These are phyloP conservation scores for Cyberlindnera japonica DNA, from an alignment of 805 yeast genomes.

Conservation along the genomic window DNA sequence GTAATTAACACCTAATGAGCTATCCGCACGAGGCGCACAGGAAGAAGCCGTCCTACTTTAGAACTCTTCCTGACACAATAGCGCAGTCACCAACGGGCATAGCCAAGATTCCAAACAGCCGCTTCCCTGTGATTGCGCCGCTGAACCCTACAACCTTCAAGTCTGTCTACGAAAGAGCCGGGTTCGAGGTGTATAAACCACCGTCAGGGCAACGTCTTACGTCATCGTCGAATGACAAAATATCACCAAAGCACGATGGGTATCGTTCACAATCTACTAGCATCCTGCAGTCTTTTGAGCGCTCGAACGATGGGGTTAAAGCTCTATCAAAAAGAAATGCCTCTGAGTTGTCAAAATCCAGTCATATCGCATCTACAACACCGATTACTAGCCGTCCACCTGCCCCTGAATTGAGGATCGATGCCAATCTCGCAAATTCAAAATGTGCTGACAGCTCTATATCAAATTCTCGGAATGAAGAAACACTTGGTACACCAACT, in stretches of 20 bases:
- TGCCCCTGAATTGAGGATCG: constrained; percentile 11
- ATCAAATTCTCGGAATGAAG: neutral
- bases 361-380: neutral
- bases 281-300: neutral
- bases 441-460: neutral
- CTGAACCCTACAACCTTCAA: constrained; percentile 46
- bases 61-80: constrained; percentile 25
- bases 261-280: constrained; percentile 6
- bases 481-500: neutral
- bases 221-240: constrained; percentile 2
- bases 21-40: constrained; percentile 1
- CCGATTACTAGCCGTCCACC: neutral
- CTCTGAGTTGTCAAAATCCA: constrained; percentile 14
- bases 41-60: constrained; percentile 26
- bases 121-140: constrained; percentile 68
- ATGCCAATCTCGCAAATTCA: constrained; percentile 16
- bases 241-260: constrained; percentile 6
- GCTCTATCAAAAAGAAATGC: constrained; percentile 16
- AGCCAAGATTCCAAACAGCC: constrained; percentile 34
- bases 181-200: constrained; percentile 57
- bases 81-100: constrained; percentile 26
- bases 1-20: too few species aligned
- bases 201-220: constrained; percentile 3
- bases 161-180: constrained; percentile 80
- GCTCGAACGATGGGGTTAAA: neutral